These are phyloP conservation scores for Syzygium aqueum DNA, from an alignment of 345 rosid genomes.

Conservation along the genomic window DNA sequence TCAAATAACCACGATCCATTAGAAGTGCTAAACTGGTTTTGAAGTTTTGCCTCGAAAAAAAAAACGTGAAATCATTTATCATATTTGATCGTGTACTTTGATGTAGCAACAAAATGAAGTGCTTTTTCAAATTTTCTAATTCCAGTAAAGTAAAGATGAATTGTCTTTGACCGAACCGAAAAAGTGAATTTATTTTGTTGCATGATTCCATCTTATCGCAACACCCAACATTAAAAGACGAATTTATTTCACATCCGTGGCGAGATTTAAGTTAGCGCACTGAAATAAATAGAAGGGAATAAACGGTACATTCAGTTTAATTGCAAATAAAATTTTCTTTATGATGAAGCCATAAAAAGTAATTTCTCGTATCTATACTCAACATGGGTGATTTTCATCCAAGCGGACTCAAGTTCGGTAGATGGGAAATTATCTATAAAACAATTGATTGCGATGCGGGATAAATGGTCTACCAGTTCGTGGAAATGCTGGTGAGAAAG, in stretches of 20 bases:
- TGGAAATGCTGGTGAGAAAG: background rate
- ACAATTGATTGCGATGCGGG: background rate
- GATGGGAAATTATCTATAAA: background rate
- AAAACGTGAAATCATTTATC: background rate
- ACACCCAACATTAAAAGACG: background rate
- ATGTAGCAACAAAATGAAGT: background rate
- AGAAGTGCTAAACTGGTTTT: background rate
- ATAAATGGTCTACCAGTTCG: background rate
- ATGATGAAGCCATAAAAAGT: background rate
- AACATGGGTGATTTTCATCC: background rate
- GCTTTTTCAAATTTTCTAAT: background rate
- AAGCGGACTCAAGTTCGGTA: background rate
- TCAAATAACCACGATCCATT: background rate
- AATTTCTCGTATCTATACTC: background rate
- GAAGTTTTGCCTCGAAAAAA: background rate
- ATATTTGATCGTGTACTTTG: background rate
- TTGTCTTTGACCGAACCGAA: background rate
- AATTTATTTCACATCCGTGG: background rate
- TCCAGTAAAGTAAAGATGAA: background rate
- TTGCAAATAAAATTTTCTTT: background rate
- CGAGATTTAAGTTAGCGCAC: background rate
- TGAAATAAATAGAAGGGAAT: background rate
- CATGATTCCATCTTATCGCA: background rate
- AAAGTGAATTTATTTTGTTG: background rate
- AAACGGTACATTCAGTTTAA: too few species aligned